Conservation (phyloP, 371 early-diverging fungal genomes). For the Mucor lusitanicus region DNA sequence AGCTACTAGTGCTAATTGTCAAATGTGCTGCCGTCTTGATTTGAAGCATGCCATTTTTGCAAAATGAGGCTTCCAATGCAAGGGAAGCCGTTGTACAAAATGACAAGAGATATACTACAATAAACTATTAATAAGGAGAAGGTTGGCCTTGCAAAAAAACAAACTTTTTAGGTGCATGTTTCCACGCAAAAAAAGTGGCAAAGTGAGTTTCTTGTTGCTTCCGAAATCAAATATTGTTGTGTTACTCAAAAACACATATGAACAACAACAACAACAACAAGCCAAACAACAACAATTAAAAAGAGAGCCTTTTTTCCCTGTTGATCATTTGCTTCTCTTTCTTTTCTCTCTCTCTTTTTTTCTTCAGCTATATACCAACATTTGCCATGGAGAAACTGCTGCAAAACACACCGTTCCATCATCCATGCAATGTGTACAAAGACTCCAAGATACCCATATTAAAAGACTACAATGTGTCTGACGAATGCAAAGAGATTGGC, state of each 20-base stretch:
- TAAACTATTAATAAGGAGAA: background rate
- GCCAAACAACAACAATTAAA: background rate
- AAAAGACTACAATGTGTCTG: conserved; percentile 22
- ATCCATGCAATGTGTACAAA: conserved; percentile 26
- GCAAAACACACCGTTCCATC: conserved; percentile 18
- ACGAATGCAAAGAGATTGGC: conserved; percentile 29
- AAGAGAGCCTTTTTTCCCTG: background rate
- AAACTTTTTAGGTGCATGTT: background rate
- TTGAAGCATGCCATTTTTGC: background rate
- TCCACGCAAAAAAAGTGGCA: conserved; percentile 1
- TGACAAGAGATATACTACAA: conserved; percentile 1
- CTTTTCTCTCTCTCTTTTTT: background rate
- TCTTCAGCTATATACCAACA: background rate
- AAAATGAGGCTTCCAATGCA: background rate
- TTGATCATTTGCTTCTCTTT: conserved; percentile 1
- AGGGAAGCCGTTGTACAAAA: background rate
- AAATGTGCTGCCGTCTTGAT: background rate
- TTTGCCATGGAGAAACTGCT: background rate
- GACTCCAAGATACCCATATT: conserved; percentile 25
- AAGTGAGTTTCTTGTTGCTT: background rate
- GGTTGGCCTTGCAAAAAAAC: background rate
- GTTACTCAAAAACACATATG: background rate
- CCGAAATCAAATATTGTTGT: conserved; percentile 6
- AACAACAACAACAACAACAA: background rate
- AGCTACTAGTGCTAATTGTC: background rate